Conservation (phyloP, 192 early-diverging fungal genomes). For the Coemansia sp. region DNA sequence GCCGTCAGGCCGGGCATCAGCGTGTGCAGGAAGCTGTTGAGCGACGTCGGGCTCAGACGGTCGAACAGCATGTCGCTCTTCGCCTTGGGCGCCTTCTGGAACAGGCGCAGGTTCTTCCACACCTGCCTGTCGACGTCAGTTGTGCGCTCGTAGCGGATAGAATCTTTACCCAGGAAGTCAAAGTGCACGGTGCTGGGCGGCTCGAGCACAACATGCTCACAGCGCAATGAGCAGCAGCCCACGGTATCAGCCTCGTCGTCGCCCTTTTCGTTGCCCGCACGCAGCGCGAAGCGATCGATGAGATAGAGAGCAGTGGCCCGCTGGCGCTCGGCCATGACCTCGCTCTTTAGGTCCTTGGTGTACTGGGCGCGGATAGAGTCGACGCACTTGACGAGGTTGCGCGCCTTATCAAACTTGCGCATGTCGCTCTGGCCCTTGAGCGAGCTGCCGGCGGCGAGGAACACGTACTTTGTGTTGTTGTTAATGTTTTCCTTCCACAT, state of each 20-base stretch:
- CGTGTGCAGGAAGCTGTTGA: conserved; percentile 88
- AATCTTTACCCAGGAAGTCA: conserved; percentile 99
- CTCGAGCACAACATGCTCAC: conserved; percentile 85
- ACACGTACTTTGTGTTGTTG: conserved; percentile 89
- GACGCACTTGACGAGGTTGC: conserved; percentile 71
- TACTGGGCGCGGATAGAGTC: conserved; percentile 78
- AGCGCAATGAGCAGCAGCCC: conserved; percentile 95
- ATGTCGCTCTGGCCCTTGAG: conserved; percentile 95
- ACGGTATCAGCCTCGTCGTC: conserved; percentile 99
- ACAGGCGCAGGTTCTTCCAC: conserved; percentile 90
- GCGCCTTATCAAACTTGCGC: conserved; percentile 95
- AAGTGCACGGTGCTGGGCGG: conserved; percentile 83
- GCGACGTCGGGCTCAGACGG: conserved; percentile 73
- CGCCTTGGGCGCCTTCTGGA: conserved; percentile 78
- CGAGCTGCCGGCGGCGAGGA: conserved; percentile 89
- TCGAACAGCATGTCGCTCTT: conserved; percentile 87
- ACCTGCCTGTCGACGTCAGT: conserved; percentile 87
- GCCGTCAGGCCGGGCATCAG: conserved; percentile 93
- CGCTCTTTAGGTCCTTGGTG: conserved; percentile 73
- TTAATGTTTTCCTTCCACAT: conserved; percentile 99
- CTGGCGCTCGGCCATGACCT: conserved; percentile 81
- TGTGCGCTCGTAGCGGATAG: conserved; percentile 88
- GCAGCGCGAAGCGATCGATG: conserved; percentile 89
- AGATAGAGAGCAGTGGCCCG: conserved; percentile 93
- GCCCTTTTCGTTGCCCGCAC: conserved; percentile 98